Evolutionary conservation across 2,329 filamentous ascomycete genomes (phyloP), one percentile per base, ranked within the genome.

Genomic region (Aspergillus sp.): DNA sequence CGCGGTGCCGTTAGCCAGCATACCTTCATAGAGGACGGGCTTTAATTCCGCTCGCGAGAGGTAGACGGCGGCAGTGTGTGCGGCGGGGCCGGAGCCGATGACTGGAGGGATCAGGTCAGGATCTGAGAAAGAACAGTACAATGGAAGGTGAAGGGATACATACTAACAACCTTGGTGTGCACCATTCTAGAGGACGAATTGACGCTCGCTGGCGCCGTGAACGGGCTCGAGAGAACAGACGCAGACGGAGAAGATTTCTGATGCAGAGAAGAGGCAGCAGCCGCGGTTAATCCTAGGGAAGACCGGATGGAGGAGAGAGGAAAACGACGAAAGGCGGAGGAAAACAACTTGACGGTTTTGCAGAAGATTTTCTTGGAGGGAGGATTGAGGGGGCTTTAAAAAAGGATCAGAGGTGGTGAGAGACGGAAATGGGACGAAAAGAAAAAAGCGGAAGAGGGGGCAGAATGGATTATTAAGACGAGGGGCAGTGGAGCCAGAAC

Each of bases 21-120:
- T 95, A 60, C 93, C 93, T 75, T 98, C 93, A 69, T 97, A 98
- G 59, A 98, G 79, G 54, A 96, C 87, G 54, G 93, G 93, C 73
- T 94, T 88, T 67, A 98, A 75, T 69, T 98, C 91, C 52, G 93
- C 93, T 67, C 93, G 86, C 43, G 90, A 86, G 62, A 96, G 85
- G 74, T 98, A 98, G 68, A 98, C 84, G 69, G 93, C 93, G 53
- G 93, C 93, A 42, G 93, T 98, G 76, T 98, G 93, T 72, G 90
- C 93, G 60, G 90, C 93, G 54, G 93, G 93, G 76, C 93, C 93
- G 53, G 93, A 98, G 76, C 93, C 90, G 74, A 88, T 86, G 65
- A 90, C 80, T 83, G 49, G 20, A 39, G 39, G 39, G n/a, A 10
- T n/a, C 5, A 5, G 53, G 51, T 56, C 60, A 51, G 61, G 45